Percentiles rank a stretch among this genome's conserved stretches.
Evolutionary conservation across 2,329 filamentous ascomycete species (phyloP).

Genomic region (Juglanconis sp.): DNA sequence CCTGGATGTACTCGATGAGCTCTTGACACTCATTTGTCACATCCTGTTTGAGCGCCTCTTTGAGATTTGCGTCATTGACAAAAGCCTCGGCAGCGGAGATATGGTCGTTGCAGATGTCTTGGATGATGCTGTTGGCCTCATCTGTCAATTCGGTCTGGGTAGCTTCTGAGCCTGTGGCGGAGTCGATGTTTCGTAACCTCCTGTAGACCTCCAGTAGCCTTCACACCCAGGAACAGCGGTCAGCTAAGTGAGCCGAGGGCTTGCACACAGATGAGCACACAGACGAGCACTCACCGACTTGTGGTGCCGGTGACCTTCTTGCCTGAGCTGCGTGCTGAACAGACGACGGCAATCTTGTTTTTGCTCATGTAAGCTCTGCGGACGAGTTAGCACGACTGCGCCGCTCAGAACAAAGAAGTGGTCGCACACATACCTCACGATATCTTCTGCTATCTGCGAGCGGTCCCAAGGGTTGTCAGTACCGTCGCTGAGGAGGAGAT

Average conservation of each 20-base stretch:
- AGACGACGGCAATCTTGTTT: conserved; percentile 85
- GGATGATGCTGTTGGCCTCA: conserved; percentile 71
- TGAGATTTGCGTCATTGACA: conserved; percentile 55
- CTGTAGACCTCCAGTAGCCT: conserved; percentile 59
- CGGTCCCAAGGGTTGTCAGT: conserved; percentile 14
- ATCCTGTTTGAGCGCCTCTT: conserved; percentile 57
- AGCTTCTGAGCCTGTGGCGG: conserved; percentile 49
- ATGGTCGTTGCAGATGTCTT: conserved; percentile 81
- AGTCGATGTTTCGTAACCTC: conserved; percentile 52
- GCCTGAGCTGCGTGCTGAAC: conserved; percentile 89
- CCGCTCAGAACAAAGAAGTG: conserved; percentile 11
- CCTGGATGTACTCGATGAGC: conserved; percentile 69
- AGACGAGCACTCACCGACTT: conserved; percentile 68
- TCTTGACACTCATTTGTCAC: conserved; percentile 78
- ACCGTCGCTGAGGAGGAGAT: not conserved
- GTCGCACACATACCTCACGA: conserved; percentile 53
- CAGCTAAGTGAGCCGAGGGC: not conserved
- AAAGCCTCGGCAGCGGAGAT: conserved; percentile 65
- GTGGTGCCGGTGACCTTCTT: conserved; percentile 95
- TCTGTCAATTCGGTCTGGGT: conserved; percentile 53
- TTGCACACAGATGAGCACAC: not conserved
- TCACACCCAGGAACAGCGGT: not conserved
- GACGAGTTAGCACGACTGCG: conserved; percentile 1
- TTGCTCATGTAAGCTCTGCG: conserved; percentile 57
- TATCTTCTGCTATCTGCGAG: conserved; percentile 60